Conservation (phyloP, 306 rosid species). For the Cucurbita pepo region DNA sequence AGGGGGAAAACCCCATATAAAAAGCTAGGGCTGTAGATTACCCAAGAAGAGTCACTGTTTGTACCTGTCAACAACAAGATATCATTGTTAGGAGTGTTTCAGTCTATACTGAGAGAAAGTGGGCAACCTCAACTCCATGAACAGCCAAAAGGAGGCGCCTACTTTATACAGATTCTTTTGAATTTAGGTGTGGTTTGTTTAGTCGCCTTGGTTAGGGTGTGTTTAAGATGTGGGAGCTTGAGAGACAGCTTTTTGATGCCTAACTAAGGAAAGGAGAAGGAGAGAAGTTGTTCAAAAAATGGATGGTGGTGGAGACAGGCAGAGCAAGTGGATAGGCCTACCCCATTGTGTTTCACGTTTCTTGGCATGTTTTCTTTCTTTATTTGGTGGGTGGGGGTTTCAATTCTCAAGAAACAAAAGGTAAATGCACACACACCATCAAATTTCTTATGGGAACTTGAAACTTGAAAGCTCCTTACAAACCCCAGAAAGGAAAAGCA, state of each 20-base stretch:
- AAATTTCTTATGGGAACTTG: neutral
- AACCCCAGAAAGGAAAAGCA: neutral
- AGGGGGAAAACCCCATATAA: neutral
- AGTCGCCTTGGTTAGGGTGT: conserved; percentile 8
- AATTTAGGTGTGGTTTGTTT: neutral
- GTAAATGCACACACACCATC: neutral
- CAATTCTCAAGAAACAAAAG: neutral
- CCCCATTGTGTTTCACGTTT: conserved; percentile 73
- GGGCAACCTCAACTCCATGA: neutral
- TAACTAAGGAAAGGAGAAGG: conserved; percentile 24
- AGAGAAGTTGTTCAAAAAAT: conserved; percentile 42
- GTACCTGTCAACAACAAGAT: conserved; percentile 33
- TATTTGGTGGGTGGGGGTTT: neutral
- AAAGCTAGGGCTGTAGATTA: conserved; percentile 15
- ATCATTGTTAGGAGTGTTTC: conserved; percentile 13
- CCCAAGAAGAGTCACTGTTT: conserved; percentile 20
- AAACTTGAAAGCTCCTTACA: neutral
- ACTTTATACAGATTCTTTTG: conserved; percentile 7
- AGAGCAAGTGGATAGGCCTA: conserved; percentile 42
- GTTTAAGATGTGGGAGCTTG: conserved; percentile 8
- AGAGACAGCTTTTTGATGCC: conserved; percentile 70
- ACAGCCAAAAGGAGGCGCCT: conserved; percentile 16
- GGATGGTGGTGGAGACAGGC: conserved; percentile 44
- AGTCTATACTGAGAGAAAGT: neutral
- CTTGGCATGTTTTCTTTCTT: conserved; percentile 55